phyloP scores from a whole-genome alignment of 2,329 filamentous ascomycete species.

The Coniella lustricola region DNA sequence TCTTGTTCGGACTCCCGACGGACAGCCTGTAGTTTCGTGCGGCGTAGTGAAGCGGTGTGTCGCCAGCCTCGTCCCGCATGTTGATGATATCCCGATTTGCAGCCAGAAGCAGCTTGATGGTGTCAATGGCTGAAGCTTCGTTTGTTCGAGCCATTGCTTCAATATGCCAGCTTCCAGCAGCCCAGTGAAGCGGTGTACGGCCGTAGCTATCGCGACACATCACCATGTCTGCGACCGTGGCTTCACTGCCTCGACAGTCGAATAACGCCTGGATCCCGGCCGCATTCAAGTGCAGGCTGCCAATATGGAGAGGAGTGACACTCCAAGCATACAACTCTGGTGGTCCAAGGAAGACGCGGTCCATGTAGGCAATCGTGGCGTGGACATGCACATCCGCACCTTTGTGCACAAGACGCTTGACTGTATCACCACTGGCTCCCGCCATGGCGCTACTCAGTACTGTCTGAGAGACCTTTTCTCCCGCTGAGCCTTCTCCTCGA shows the following conservation, averaged over 20 bases:
- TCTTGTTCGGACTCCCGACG: neutral
- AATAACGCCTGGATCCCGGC: neutral
- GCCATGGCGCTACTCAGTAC: neutral
- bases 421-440: neutral
- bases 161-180: neutral
- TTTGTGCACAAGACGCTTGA: neutral
- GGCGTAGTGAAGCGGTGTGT: slow-evolving; percentile 20
- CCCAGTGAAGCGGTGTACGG: slow-evolving; percentile 1
- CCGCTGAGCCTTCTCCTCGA: too few species aligned
- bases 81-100: neutral
- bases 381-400: slow-evolving; percentile 1
- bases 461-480: too few species aligned
- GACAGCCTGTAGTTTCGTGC: slow-evolving; percentile 15
- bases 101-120: neutral
- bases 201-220: neutral
- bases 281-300: neutral
- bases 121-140: neutral
- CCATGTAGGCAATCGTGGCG: neutral
- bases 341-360: neutral
- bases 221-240: neutral
- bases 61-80: slow-evolving; percentile 14
- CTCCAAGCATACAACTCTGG: neutral
- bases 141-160: neutral
- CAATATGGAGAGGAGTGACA: slow-evolving; percentile 1
- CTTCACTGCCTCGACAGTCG: neutral